phyloP scores from a whole-genome alignment of 2,329 filamentous ascomycete genomes.

The Oidium heveae region DNA sequence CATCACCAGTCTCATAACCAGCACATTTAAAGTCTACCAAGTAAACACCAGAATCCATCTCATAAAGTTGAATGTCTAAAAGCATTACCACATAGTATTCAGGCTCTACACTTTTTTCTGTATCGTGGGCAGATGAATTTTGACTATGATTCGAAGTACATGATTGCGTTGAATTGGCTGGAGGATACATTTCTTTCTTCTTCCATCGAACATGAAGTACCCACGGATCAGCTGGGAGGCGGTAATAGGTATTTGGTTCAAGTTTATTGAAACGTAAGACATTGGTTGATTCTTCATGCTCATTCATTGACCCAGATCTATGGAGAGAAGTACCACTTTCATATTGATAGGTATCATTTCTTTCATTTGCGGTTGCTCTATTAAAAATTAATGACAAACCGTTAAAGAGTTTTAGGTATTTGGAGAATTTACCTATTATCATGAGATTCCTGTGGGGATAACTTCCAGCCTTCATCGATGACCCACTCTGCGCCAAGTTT shows the following conservation, averaged over 20 bases:
- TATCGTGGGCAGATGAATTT: constrained; percentile 10
- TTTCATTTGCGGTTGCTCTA: constrained; percentile 13
- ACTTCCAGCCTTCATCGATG: constrained; percentile 28
- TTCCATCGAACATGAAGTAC: constrained; percentile 76
- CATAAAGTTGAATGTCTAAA: constrained; percentile 87
- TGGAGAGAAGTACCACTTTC: constrained; percentile 15
- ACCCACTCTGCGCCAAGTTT: constrained; percentile 83
- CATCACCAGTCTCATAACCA: constrained; percentile 63
- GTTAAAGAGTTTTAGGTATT: background rate
- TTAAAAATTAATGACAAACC: constrained; percentile 1
- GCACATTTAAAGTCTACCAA: constrained; percentile 98
- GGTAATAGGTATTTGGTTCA: constrained; percentile 39
- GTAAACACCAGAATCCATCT: constrained; percentile 77
- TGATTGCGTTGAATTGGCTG: constrained; percentile 24
- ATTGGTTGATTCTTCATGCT: constrained; percentile 8
- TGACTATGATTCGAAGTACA: constrained; percentile 21
- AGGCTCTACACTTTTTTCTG: constrained; percentile 5
- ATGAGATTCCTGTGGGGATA: constrained; percentile 12
- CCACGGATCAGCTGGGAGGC: constrained; percentile 83
- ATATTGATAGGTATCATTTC: constrained; percentile 2
- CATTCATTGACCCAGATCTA: constrained; percentile 16
- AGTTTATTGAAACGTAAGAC: constrained; percentile 13
- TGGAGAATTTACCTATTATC: constrained; percentile 13
- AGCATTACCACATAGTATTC: constrained; percentile 48
- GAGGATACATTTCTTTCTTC: constrained; percentile 47